phyloP scores from a whole-genome alignment of 1,284 basidiomycete species.

The Cutaneotrichosporon spelunceum region DNA sequence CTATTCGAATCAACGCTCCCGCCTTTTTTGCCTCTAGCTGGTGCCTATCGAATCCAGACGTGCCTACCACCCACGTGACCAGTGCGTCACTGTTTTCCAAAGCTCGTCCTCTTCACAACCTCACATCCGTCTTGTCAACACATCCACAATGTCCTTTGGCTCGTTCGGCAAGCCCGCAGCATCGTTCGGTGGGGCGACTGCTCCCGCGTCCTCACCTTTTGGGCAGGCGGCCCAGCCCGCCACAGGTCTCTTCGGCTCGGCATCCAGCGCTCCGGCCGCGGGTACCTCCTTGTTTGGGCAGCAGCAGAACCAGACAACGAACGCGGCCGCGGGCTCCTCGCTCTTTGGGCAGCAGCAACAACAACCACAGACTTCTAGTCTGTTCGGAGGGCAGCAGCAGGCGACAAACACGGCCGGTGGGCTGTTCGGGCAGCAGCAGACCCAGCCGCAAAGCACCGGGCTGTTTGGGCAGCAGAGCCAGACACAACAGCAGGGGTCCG shows the following conservation, averaged over 20 bases:
- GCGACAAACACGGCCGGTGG: constrained; percentile 9
- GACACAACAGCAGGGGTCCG: not conserved
- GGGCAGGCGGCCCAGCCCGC: constrained; percentile 16
- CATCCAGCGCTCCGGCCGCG: constrained; percentile 9
- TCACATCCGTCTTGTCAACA: not conserved
- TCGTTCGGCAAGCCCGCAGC: constrained; percentile 3
- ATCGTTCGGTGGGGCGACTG: constrained; percentile 27
- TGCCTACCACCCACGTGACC: not conserved
- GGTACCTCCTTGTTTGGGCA: constrained; percentile 13
- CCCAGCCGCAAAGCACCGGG: constrained; percentile 8
- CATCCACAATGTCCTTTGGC: constrained; percentile 13
- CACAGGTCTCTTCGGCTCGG: constrained; percentile 13
- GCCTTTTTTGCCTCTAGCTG: too few relatives aligned
- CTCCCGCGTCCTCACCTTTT: constrained; percentile 1
- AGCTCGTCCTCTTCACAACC: not conserved
- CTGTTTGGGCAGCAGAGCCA: constrained; percentile 6
- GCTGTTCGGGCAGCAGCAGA: constrained; percentile 23
- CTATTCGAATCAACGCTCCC: not conserved
- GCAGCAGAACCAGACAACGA: constrained; percentile 11
- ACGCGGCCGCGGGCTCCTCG: constrained; percentile 8
- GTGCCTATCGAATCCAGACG: not conserved
- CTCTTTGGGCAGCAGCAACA: constrained; percentile 29
- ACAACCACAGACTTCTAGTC: constrained; percentile 8
- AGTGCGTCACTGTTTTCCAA: not conserved
- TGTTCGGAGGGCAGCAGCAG: constrained; percentile 5